Evolutionary conservation across 1,284 basidiomycete species (phyloP), one percentile per base, ranked within the genome.

Genomic region (Ustilago loliicola): DNA sequence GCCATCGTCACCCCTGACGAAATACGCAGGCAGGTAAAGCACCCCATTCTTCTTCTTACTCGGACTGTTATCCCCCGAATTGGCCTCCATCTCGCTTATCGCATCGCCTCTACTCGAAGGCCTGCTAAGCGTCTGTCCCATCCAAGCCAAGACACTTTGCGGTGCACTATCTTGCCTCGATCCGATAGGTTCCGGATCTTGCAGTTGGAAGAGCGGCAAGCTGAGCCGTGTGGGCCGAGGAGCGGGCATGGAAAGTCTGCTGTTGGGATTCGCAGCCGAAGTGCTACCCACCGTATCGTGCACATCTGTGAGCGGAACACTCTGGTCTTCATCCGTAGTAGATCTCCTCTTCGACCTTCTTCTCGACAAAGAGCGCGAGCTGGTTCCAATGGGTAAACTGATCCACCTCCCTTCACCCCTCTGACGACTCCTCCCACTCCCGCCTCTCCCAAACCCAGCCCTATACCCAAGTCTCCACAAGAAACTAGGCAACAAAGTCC

Each of bases 21-120:
- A 81, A 60, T 80, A 81, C 2, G 80, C 80, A 0, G 80, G 80
- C 19, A 81, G 56, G 29, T 81, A 81, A 13, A 81, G 66, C 0
- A 75, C 57, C 8, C 76, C 79, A 15, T 38, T 38, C 27, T 69
- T 71, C 53, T 74, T 78, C 60, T 78, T 80, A 53, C 53, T 55
- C 5, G 77, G 60, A 50, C 70, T 8, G 38, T 40, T 50, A 38
- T 71, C 54, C 4, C n/a, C 32, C 0, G 61, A 19, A 23, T 75
- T 67, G 13, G 64, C 64, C 25, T 71, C 70, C 42, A 71, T 59
- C 47, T 75, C 68, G 40, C 66, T 56, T 29, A 69, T 69, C 8
- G 45, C 64, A 38, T 77, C 80, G 27, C 62, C 65, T 17, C 80
- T n/a, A 45, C 42, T 50, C 38, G 69, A 78, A 23, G 78, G 70